Base-by-base conservation (phyloP, 768 basidiomycete species). In the Naganishia randhawae region DNA sequence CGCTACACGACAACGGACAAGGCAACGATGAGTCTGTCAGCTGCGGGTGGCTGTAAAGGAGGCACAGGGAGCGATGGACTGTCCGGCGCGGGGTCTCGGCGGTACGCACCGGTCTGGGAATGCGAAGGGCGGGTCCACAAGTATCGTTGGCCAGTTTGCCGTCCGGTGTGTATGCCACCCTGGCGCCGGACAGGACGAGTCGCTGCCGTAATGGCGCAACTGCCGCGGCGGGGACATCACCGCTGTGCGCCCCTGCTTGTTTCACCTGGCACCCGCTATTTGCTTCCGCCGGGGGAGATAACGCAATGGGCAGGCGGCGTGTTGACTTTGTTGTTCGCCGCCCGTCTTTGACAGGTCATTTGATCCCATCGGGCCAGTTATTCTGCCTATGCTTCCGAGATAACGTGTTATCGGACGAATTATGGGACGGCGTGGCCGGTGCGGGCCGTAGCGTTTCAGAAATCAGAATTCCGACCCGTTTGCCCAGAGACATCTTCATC, bases 161-260 rank as follows among this genome's bases (percentile, higher is more conserved):
- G n/a, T 16, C 7, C 19, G 6, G 6, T 48, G 45, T 48, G 19
- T n/a, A 48, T 11, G 45, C 45, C 45, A 48, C 45, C 25, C 45
- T 48, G 7, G 37, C 37, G n/a, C n/a, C n/a, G n/a, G n/a, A n/a
- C n/a, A n/a, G n/a, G n/a, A n/a, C n/a, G n/a, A n/a, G n/a, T n/a
- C n/a, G n/a, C n/a, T n/a, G n/a, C n/a, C n/a, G n/a, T n/a, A n/a
- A n/a, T n/a, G n/a, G n/a, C n/a, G n/a, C n/a, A 48, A 22, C 19
- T 48, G 45, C 45, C 45, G 25, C 45, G 25, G 45, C 45, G 19
- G 45, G n/a, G 41, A 42, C 14, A 42, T 42, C 41, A 16, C 41
- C 45, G 45, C n/a, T 48, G 45, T 22, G 45, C 45, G n/a, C n/a
- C n/a, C 45, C 45, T 48, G 45, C 45, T n/a, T 48, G 45, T 48